phyloP scores from a whole-genome alignment of 2,329 filamentous ascomycete genomes.

The Cordyceps fumosorosea region DNA sequence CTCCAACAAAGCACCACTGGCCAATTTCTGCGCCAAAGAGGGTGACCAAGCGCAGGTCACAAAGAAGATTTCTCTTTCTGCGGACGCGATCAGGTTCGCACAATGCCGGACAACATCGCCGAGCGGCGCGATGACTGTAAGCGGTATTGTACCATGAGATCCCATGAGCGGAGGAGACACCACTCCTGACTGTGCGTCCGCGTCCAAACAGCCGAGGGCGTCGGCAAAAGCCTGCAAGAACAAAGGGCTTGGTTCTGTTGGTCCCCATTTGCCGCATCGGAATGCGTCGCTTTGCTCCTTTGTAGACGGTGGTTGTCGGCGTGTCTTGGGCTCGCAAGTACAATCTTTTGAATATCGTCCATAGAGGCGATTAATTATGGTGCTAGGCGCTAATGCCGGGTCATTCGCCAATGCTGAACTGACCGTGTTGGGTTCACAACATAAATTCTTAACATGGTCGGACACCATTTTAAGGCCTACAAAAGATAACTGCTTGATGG shows the following conservation, averaged over 20 bases:
- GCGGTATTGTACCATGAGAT: slow-evolving; percentile 53
- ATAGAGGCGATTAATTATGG: slow-evolving; percentile 52
- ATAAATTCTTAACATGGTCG: slow-evolving; percentile 40
- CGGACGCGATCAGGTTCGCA: slow-evolving; percentile 67
- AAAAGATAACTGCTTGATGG: background rate
- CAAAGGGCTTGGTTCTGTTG: slow-evolving; percentile 54
- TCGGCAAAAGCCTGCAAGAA: slow-evolving; percentile 66
- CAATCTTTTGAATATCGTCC: slow-evolving; percentile 21
- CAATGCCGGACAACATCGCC: slow-evolving; percentile 67
- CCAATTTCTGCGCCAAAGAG: slow-evolving; percentile 58
- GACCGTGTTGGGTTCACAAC: slow-evolving; percentile 47
- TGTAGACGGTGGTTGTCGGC: slow-evolving; percentile 19
- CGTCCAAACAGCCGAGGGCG: slow-evolving; percentile 48
- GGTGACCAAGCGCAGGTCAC: slow-evolving; percentile 72
- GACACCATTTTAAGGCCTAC: slow-evolving; percentile 23
- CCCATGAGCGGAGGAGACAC: slow-evolving; percentile 47
- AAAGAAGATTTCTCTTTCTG: slow-evolving; percentile 65
- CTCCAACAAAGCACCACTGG: slow-evolving; percentile 63
- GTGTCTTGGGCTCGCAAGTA: slow-evolving; percentile 10
- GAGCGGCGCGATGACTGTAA: slow-evolving; percentile 54
- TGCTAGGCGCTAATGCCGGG: slow-evolving; percentile 43
- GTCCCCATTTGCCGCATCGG: slow-evolving; percentile 62
- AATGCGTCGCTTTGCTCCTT: slow-evolving; percentile 45
- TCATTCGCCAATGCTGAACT: slow-evolving; percentile 49
- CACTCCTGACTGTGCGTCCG: slow-evolving; percentile 43